Base-by-base conservation (phyloP, 164 flowering plant genomes). In the Nymphaea thermarum region DNA sequence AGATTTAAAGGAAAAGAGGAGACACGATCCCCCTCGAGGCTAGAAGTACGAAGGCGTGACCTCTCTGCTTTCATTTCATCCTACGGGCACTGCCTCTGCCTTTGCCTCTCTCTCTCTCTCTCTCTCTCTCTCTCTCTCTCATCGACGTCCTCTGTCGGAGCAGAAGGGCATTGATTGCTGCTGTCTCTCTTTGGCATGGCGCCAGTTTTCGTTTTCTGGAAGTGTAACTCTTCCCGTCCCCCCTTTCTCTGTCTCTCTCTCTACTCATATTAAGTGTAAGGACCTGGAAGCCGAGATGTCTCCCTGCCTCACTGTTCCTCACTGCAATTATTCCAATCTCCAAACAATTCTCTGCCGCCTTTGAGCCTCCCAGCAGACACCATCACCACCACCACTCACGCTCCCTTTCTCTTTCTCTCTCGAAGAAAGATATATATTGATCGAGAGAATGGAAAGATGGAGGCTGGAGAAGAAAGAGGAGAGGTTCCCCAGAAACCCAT, bases 401-500 rank as follows among this genome's bases (percentile, higher is more conserved):
- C 42, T 51, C 42, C 17, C 43, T 63, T 44, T 53, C 36, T 25
- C 14, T 63, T 43, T 64, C 18, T 64, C 25, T 62, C 7, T 15
- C 47, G 17, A 25, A 10, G 44, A 14, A 8, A 6, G 11, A 47
- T 53, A 15, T 44, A 25, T 10, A 43, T 18, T 43, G 16, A 42
- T 45, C 62, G 45, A 43, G 62, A 43, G 63, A 44, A 82, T 81
- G 84, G 79, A 80, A 17, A 59, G 64, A 47, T 72, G 80, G 79
- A 73, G 79, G 60, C 69, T 69, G 18, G 65, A 75, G 0, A 59
- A 63, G 11, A 63, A 71, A 44, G 71, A 73, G 43, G 73, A 65
- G 18, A 75, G 68, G n/a, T 53, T 36, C 14, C 62, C 72, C 25
- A 77, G 65, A 36, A 80, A 79, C 67, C 86, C 93, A 0, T 87